Conservation (phyloP, 2,329 filamentous ascomycete genomes). For the Xylaria polymorpha region DNA sequence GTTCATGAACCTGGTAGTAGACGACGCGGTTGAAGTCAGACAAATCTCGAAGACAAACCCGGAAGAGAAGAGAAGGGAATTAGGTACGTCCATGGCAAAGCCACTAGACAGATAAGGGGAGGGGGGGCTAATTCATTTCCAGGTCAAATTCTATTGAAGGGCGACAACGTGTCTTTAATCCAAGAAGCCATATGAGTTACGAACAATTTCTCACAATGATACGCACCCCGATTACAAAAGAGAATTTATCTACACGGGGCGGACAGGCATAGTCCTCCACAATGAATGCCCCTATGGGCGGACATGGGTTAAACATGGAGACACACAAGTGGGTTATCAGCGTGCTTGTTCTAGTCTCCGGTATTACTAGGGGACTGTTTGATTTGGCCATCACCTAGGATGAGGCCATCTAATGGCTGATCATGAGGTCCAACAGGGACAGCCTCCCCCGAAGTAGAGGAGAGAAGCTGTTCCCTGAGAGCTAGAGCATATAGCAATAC, state of each 20-base stretch:
- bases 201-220: constrained; percentile 1
- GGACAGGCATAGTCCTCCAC: constrained; percentile 10
- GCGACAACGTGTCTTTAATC: constrained; percentile 74
- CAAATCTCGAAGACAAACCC: constrained; percentile 81
- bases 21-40: constrained; percentile 94
- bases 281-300: not conserved
- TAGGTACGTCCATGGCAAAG: constrained; percentile 69
- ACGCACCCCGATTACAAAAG: constrained; percentile 39
- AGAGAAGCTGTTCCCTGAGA: constrained; percentile 85
- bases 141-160: constrained; percentile 75
- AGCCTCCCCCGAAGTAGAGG: constrained; percentile 64
- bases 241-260: constrained; percentile 8
- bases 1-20: constrained; percentile 98
- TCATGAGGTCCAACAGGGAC: constrained; percentile 83
- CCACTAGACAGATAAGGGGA: not conserved
- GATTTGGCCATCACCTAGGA: constrained; percentile 76
- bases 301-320: constrained; percentile 26
- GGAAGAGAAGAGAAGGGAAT: constrained; percentile 78
- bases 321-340: constrained; percentile 31
- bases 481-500: constrained; percentile 78
- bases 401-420: constrained; percentile 80
- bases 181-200: constrained; percentile 56
- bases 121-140: constrained; percentile 29
- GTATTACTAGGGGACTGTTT: constrained; percentile 52
- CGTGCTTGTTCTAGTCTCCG: constrained; percentile 42